These are phyloP conservation scores for Teratosphaeriaceae sp. DNA, from an alignment of 2,329 filamentous ascomycete genomes.

Conservation along the genomic window DNA sequence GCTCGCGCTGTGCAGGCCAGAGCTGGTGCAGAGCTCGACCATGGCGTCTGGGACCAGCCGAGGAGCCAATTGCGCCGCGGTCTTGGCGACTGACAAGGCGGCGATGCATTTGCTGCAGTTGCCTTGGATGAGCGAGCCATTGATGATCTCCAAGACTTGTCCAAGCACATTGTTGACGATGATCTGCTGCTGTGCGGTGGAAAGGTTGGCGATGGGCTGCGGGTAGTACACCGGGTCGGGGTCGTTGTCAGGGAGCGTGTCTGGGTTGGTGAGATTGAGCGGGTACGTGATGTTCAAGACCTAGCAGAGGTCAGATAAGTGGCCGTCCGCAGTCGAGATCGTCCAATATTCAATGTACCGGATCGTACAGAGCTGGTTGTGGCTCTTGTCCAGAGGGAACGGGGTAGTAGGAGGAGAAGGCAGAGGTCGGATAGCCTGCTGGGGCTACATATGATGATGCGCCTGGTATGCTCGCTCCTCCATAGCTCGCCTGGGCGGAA, in stretches of 20 bases:
- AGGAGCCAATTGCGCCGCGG: constrained; percentile 45
- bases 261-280: constrained; percentile 48
- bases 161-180: constrained; percentile 38
- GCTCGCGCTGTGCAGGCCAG: constrained; percentile 39
- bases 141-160: constrained; percentile 42
- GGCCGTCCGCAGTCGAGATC: too few species aligned
- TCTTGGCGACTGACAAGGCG: constrained; percentile 45
- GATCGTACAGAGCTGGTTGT: constrained; percentile 49
- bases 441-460: constrained; percentile 9
- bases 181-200: constrained; percentile 31
- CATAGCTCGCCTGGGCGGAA: constrained; percentile 7
- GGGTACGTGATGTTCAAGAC: constrained; percentile 47
- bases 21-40: constrained; percentile 45
- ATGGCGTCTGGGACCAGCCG: constrained; percentile 44
- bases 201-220: constrained; percentile 40
- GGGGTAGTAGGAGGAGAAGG: constrained; percentile 21
- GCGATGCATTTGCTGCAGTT: constrained; percentile 51
- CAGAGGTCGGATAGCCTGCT: constrained; percentile 13
- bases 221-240: constrained; percentile 48
- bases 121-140: constrained; percentile 23
- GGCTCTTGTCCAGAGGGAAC: constrained; percentile 44
- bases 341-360: too few species aligned
- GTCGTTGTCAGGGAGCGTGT: constrained; percentile 43
- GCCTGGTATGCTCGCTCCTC: constrained; percentile 5
- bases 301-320: too few species aligned